Evolutionary conservation across 2,329 filamentous ascomycete genomes (phyloP).

Genomic region (Ceratocystis smalleyi): DNA sequence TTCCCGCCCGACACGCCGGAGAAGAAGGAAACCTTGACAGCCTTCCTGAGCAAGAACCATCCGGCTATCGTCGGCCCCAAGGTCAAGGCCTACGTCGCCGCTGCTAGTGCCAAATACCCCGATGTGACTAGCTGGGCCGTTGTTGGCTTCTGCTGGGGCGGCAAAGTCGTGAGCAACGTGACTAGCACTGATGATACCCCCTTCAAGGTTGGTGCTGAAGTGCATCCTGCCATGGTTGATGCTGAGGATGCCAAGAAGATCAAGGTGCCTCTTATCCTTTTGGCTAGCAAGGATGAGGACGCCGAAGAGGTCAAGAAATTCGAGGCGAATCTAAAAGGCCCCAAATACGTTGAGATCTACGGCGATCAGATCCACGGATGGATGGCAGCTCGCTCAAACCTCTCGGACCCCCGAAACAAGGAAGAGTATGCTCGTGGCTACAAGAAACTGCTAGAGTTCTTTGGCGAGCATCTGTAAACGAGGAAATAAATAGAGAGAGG

Average conservation of each 20-base stretch:
- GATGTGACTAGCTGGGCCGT: slow-evolving; percentile 44
- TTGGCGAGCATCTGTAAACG: slow-evolving; percentile 34
- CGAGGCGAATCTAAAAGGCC: slow-evolving; percentile 35
- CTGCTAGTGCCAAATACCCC: slow-evolving; percentile 36
- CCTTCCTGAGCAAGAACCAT: slow-evolving; percentile 41
- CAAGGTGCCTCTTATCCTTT: slow-evolving; percentile 44
- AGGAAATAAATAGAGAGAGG: background rate
- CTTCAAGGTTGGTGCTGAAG: slow-evolving; percentile 35
- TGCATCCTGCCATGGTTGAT: slow-evolving; percentile 51
- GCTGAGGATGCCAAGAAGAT: slow-evolving; percentile 43
- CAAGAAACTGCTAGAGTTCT: slow-evolving; percentile 42
- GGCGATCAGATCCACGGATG: slow-evolving; percentile 54
- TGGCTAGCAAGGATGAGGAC: slow-evolving; percentile 52
- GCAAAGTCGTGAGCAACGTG: slow-evolving; percentile 44
- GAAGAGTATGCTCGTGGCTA: slow-evolving; percentile 49
- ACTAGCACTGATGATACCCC: slow-evolving; percentile 31
- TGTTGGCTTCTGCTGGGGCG: slow-evolving; percentile 55
- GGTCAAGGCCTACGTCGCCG: slow-evolving; percentile 40
- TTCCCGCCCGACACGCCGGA: slow-evolving; percentile 50
- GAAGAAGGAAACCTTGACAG: slow-evolving; percentile 42
- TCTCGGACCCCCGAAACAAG: slow-evolving; percentile 40
- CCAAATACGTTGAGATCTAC: slow-evolving; percentile 51
- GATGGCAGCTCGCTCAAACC: slow-evolving; percentile 52
- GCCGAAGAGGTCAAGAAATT: slow-evolving; percentile 40
- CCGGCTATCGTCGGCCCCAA: slow-evolving; percentile 33